These are phyloP conservation scores for Suzukiozyma palmioleophila DNA, from an alignment of 1,139 yeast species.

Conservation along the genomic window DNA sequence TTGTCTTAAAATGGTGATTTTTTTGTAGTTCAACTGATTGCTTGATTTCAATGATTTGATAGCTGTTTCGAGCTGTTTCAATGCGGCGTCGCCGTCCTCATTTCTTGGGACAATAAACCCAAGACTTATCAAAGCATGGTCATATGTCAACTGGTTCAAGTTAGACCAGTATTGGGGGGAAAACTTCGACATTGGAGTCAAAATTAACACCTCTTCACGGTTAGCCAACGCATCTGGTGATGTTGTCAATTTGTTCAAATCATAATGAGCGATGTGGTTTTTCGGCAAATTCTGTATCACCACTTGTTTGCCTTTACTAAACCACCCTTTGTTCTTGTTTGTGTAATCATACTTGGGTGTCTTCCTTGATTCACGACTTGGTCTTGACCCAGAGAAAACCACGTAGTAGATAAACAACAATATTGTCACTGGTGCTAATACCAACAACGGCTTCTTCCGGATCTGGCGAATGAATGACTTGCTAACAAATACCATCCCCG, in stretches of 20 bases:
- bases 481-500: conserved; percentile 12
- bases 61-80: conserved; percentile 65
- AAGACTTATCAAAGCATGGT: conserved; percentile 76
- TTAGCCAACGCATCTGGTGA: conserved; percentile 67
- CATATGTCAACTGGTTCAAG: conserved; percentile 67
- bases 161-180: conserved; percentile 86
- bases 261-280: conserved; percentile 80
- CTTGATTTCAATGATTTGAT: conserved; percentile 54
- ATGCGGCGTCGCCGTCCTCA: conserved; percentile 73
- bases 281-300: conserved; percentile 63
- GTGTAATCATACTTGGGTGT: conserved; percentile 45
- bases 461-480: conserved; percentile 43
- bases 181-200: conserved; percentile 87
- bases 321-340: conserved; percentile 46
- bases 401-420: conserved; percentile 39
- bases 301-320: conserved; percentile 42
- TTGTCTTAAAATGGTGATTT: conserved; percentile 84
- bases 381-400: conserved; percentile 32
- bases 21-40: conserved; percentile 59
- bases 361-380: conserved; percentile 12
- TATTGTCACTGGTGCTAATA: conserved; percentile 40
- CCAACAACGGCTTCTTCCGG: conserved; percentile 55
- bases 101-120: conserved; percentile 90
- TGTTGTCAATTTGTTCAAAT: conserved; percentile 70
- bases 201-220: conserved; percentile 74